A percentile compares a stretch with the other conserved stretches of the same genome.
Evolutionary conservation across 768 basidiomycete genomes (phyloP).

Genomic region (Tephrocybe rancida): DNA sequence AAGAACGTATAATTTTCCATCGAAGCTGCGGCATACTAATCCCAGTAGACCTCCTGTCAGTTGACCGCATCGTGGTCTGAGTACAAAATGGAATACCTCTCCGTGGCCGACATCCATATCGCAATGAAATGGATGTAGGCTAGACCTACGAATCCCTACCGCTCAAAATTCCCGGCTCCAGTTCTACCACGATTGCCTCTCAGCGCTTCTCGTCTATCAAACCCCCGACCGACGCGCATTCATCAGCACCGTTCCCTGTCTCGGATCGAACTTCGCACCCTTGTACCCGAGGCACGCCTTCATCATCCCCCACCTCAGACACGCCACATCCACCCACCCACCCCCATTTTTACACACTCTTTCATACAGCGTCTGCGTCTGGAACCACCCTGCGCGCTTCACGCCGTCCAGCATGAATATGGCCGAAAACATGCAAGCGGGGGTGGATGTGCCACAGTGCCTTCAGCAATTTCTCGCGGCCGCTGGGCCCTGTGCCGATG

Average conservation of each 20-base stretch:
- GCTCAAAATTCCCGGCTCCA: too few relatives aligned
- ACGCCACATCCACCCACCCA: constrained; percentile 15
- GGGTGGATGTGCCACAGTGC: constrained; percentile 37
- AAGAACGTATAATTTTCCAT: too few relatives aligned
- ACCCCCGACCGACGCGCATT: constrained; percentile 33
- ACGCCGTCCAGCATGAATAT: constrained; percentile 39
- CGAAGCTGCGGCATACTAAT: too few relatives aligned
- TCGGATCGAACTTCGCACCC: too few relatives aligned
- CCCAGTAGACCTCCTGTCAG: too few relatives aligned
- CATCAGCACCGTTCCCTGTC: constrained; percentile 25
- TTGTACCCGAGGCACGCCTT: neutral
- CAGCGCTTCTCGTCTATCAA: constrained; percentile 21
- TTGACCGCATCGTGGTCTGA: too few relatives aligned
- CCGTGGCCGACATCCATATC: too few relatives aligned
- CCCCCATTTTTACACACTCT: constrained; percentile 18
- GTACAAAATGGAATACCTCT: too few relatives aligned
- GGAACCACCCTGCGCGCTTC: constrained; percentile 32
- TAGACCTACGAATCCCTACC: too few relatives aligned
- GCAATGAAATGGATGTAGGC: too few relatives aligned
- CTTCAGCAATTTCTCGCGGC: constrained; percentile 33
- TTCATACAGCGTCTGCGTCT: constrained; percentile 30
- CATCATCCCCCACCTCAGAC: constrained; percentile 14
- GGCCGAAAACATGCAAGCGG: constrained; percentile 41
- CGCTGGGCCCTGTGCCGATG: constrained; percentile 15
- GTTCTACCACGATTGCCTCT: constrained; percentile 30